A percentile compares a stretch with the other conserved stretches of the same genome.
Evolutionary conservation across 2,329 filamentous ascomycete species (phyloP).

Genomic region (Coniochaeta sp.): DNA sequence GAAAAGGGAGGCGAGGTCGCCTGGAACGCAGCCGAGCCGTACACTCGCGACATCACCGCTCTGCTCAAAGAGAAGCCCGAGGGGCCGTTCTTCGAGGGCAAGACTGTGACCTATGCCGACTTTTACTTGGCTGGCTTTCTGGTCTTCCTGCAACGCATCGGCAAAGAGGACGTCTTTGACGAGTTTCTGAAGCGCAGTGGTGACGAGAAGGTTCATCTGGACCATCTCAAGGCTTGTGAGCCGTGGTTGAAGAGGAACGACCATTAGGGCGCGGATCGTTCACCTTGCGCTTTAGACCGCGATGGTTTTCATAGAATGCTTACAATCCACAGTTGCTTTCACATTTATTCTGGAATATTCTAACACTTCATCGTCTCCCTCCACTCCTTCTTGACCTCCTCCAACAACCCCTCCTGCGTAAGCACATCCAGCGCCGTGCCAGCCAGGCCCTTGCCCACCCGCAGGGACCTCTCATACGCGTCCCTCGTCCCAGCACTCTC

Average conservation of each 20-base stretch:
- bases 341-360: too few species aligned
- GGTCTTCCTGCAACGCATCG: constrained; percentile 26
- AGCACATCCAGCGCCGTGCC: constrained; percentile 40
- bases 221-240: constrained; percentile 29
- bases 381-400: constrained; percentile 32
- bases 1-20: constrained; percentile 39
- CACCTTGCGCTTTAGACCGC: too few species aligned
- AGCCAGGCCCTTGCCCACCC: constrained; percentile 39
- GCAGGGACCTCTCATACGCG: constrained; percentile 36
- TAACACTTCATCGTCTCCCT: constrained; percentile 16
- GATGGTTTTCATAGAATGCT: too few species aligned
- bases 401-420: constrained; percentile 29
- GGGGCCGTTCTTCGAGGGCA: constrained; percentile 55
- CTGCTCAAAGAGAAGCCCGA: constrained; percentile 45
- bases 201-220: constrained; percentile 27
- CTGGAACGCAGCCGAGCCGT: constrained; percentile 35
- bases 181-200: constrained; percentile 28
- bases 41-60: constrained; percentile 26
- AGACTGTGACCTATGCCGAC: constrained; percentile 47
- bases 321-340: too few species aligned
- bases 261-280: constrained; percentile 15
- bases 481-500: constrained; percentile 38
- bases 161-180: constrained; percentile 22
- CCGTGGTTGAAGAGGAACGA: constrained; percentile 32
- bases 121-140: constrained; percentile 35